Evolutionary conservation across 306 rosid genomes (phyloP).

Genomic region (Fragaria vesca): DNA sequence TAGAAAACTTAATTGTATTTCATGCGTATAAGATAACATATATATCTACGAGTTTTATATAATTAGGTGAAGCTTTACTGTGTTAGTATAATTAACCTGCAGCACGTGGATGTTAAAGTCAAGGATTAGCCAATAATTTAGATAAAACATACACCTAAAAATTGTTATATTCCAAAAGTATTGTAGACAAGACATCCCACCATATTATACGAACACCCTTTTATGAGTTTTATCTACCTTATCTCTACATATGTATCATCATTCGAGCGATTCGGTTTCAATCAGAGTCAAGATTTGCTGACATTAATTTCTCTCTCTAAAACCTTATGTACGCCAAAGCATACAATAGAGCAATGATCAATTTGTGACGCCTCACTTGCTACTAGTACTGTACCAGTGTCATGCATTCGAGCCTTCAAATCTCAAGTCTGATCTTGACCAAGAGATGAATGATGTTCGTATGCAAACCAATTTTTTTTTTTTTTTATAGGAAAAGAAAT

Average conservation of each 20-base stretch:
- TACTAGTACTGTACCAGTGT: too few species aligned
- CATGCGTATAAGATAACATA: too few species aligned
- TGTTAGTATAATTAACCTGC: background rate
- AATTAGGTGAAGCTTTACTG: conserved; percentile 13
- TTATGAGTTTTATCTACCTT: background rate
- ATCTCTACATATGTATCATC: background rate
- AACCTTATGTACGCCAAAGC: too few species aligned
- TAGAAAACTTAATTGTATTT: background rate
- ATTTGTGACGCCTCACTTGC: too few species aligned
- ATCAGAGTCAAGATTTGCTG: conserved; percentile 34
- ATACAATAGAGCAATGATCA: too few species aligned
- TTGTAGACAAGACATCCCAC: background rate
- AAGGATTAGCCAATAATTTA: background rate
- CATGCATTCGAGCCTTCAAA: too few species aligned
- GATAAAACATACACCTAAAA: background rate
- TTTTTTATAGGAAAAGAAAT: too few species aligned
- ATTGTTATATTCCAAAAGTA: background rate
- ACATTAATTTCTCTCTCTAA: background rate
- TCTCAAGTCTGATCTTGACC: too few species aligned
- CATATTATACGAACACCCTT: background rate
- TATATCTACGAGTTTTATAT: too few species aligned
- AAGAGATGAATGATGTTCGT: too few species aligned
- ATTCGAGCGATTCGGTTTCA: conserved; percentile 6
- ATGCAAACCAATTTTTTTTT: too few species aligned
- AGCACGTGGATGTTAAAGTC: conserved; percentile 10